Evolutionary conservation across 768 basidiomycete species (phyloP).

Genomic region (Auricularia heimuer): DNA sequence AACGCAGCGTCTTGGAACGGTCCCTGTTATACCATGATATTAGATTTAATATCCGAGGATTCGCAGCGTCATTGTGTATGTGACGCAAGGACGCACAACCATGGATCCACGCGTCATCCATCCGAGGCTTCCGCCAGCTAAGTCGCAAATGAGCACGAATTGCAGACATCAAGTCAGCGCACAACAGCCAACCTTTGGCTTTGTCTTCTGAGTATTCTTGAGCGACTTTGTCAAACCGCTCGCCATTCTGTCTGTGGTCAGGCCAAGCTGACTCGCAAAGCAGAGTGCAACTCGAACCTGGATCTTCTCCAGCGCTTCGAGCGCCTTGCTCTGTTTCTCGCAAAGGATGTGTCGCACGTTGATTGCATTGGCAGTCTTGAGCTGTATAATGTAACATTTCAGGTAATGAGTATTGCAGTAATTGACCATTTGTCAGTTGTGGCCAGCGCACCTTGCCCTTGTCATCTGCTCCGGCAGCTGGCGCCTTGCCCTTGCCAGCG

Average conservation of each 20-base stretch:
- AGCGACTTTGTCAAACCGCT: constrained; percentile 80
- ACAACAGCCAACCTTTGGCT: constrained; percentile 52
- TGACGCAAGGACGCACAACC: constrained; percentile 40
- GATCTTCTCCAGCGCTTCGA: constrained; percentile 69
- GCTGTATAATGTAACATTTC: constrained; percentile 7
- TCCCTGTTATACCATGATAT: constrained; percentile 26
- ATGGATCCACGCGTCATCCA: constrained; percentile 84
- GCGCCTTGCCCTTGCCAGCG: background rate
- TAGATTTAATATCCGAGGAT: background rate
- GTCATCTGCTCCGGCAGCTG: background rate
- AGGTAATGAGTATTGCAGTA: background rate
- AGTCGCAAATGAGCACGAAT: background rate
- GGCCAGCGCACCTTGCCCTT: constrained; percentile 5
- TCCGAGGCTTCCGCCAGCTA: constrained; percentile 77
- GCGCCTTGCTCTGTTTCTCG: constrained; percentile 75
- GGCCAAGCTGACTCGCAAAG: constrained; percentile 2
- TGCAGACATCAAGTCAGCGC: background rate
- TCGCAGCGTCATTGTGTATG: background rate
- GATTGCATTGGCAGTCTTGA: constrained; percentile 73
- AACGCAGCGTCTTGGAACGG: constrained; percentile 87
- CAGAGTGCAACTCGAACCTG: constrained; percentile 36
- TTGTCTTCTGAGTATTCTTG: constrained; percentile 89
- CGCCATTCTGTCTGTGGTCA: constrained; percentile 44
- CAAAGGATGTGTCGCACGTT: constrained; percentile 85
- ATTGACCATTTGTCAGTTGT: too few species aligned